Base-by-base conservation (phyloP, 305 asterid species). In the Fraxinus ornus region DNA sequence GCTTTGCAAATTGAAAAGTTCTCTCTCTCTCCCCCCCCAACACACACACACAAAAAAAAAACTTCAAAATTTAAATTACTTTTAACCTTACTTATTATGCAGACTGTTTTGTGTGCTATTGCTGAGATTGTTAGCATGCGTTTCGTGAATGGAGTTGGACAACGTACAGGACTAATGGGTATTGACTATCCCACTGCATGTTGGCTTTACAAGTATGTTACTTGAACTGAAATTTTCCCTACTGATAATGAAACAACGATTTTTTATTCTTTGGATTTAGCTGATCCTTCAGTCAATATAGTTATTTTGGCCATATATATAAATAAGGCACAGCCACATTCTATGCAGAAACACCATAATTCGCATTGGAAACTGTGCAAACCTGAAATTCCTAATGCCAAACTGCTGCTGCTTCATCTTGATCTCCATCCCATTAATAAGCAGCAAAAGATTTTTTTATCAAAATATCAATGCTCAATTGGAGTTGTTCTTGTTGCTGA, bases 101-200 rank as follows among this genome's bases (percentile, higher is more conserved):
- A 95, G 99, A 19, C 89, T 78, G 89, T 88, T 81, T 49, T 94
- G 76, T 95, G 97, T 81, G 99, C 98, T 79, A 75, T 95, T 36
- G 86, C 95, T 62, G 98, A 95, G 93, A 94, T 94, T 85, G 91
- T 94, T 80, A 89, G 95, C 91, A 90, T 87, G 95, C 90, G 99
- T 49, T 93, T 88, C 37, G 84, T 94, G 80, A 88, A 95, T 87
- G 97, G 99, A 81, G 84, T 89, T 33, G 96, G 97, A 78, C 98
- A 91, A 60, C 94, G 93, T 24, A 86, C 91, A 33, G 99, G 99
- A 85, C 87, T 94, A 73, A 92, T 95, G 98, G 98, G 99, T 88
- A 93, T 95, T 26, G 99, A 95, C 90, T 94, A 89, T 84, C 92
- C 97, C 49, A 95, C 99, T 1, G 97, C 97, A 77, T 84, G 91